Evolutionary conservation across 2,329 filamentous ascomycete species (phyloP).

Genomic region (Microcyclospora pomicola): DNA sequence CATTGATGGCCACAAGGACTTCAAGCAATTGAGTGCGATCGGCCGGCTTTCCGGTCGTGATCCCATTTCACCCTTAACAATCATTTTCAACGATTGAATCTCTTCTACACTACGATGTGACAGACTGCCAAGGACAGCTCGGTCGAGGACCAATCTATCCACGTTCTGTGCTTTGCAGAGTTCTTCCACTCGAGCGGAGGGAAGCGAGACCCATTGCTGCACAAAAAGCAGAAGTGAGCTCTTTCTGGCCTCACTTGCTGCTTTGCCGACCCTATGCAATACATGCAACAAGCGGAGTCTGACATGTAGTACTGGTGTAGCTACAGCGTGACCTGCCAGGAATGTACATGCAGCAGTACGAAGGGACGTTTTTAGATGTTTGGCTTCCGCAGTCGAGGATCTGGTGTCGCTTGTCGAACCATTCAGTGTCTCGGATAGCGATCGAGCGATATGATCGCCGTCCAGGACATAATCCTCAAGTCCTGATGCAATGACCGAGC

Average conservation of each 20-base stretch:
- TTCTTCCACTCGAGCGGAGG: constrained; percentile 28
- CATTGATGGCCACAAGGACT: constrained; percentile 58
- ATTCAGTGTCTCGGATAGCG: constrained; percentile 48
- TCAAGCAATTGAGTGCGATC: constrained; percentile 55
- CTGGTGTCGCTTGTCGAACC: constrained; percentile 24
- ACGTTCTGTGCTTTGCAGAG: constrained; percentile 40
- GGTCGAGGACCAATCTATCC: constrained; percentile 28
- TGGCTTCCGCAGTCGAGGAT: constrained; percentile 5
- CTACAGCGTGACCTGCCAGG: constrained; percentile 56
- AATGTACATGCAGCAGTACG: constrained; percentile 55
- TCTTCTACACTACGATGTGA: constrained; percentile 45
- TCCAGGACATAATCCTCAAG: constrained; percentile 83
- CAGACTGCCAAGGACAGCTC: constrained; percentile 39
- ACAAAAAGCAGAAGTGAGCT: constrained; percentile 65
- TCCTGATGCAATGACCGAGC: constrained; percentile 54
- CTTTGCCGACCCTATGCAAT: constrained; percentile 58
- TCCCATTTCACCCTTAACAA: constrained; percentile 33
- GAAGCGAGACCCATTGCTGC: constrained; percentile 50
- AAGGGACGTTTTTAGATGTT: constrained; percentile 45
- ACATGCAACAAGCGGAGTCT: constrained; percentile 60
- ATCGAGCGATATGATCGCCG: constrained; percentile 50
- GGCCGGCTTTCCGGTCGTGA: constrained; percentile 39
- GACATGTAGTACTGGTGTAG: constrained; percentile 53
- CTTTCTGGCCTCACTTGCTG: constrained; percentile 57
- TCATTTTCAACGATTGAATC: constrained; percentile 38